Evolutionary conservation across 2,329 filamentous ascomycete genomes (phyloP), one percentile per base, ranked within the genome.

Genomic region (Domatiomyces globalis): DNA sequence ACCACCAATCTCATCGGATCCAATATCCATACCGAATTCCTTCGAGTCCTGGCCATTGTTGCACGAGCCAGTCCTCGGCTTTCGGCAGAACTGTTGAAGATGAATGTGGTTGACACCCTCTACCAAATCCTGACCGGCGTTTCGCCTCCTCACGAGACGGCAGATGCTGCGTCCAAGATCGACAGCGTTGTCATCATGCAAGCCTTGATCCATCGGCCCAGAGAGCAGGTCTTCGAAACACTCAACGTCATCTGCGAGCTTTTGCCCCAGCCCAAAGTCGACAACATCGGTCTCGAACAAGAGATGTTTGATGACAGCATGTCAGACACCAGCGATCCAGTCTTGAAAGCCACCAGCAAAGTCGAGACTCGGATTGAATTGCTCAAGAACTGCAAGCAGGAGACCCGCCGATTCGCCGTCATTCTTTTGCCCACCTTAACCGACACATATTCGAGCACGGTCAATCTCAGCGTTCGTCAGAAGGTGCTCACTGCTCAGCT

Each of bases 101-200:
- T 96, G 77, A 90, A 95, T 60, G 85, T 98, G 50, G 92, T 98
- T 22, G 92, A 96, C 67, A 98, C 92, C 0, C 73, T 98, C 1
- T 98, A 96, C 64, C 92, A 98, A 67, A 96, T 98, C 43, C 71
- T 98, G 48, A 96, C 92, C 0, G 92, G 92, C 18, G 87, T 98
- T 1, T 96, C 92, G 0, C 89, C 92, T 1, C 92, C 92, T 0
- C 79, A 75, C 56, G 85, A 84, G 33, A 82, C 77, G 1, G 82
- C 88, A 36, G 83, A 90, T 65, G 79, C 87, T 52, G 84, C 82
- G 27, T 84, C 80, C 39, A 95, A 94, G 69, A 84, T 96, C 57
- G 90, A 96, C 67, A 95, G 88, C 63, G 90, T 96, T 51, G 80
- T 98, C 45, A 92, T 98, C 62, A 98, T 98, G 94, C 92, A 98